Conservation (phyloP, 495 filamentous ascomycete genomes). For the Poronia punctata region DNA sequence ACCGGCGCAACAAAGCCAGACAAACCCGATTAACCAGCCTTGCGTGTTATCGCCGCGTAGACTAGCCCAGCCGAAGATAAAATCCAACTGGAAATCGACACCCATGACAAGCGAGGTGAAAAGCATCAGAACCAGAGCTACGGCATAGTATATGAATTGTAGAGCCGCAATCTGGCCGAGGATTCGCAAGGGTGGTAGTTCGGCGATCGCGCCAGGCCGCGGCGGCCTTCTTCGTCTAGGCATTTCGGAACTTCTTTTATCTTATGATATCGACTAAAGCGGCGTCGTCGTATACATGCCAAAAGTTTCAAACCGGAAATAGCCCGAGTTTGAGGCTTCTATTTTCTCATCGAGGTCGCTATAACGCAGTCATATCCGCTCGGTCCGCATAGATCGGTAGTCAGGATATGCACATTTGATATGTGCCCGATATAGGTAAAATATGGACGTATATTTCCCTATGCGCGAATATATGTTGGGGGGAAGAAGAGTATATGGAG, state of each 20-base stretch:
- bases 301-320: too few relatives aligned
- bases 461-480: too few relatives aligned
- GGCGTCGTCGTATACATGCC: too few relatives aligned
- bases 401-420: too few relatives aligned
- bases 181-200: slow-evolving; percentile 80
- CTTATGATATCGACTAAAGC: not conserved
- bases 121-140: slow-evolving; percentile 66
- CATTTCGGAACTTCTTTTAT: slow-evolving; percentile 38
- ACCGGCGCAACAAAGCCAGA: slow-evolving; percentile 75
- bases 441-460: too few relatives aligned
- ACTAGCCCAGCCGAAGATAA: slow-evolving; percentile 75
- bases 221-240: slow-evolving; percentile 70
- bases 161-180: slow-evolving; percentile 78
- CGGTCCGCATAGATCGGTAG: too few relatives aligned
- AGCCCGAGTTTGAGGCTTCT: too few relatives aligned
- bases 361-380: too few relatives aligned
- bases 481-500: too few relatives aligned
- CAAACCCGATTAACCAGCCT: slow-evolving; percentile 84
- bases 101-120: slow-evolving; percentile 87
- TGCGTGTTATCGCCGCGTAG: slow-evolving; percentile 83
- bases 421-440: too few relatives aligned
- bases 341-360: too few relatives aligned
- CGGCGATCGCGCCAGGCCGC: slow-evolving; percentile 69
- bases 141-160: slow-evolving; percentile 77
- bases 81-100: slow-evolving; percentile 55